These are phyloP conservation scores for Stachybotrys chlorohalonatus DNA, from an alignment of 2,329 filamentous ascomycete genomes.

Conservation along the genomic window DNA sequence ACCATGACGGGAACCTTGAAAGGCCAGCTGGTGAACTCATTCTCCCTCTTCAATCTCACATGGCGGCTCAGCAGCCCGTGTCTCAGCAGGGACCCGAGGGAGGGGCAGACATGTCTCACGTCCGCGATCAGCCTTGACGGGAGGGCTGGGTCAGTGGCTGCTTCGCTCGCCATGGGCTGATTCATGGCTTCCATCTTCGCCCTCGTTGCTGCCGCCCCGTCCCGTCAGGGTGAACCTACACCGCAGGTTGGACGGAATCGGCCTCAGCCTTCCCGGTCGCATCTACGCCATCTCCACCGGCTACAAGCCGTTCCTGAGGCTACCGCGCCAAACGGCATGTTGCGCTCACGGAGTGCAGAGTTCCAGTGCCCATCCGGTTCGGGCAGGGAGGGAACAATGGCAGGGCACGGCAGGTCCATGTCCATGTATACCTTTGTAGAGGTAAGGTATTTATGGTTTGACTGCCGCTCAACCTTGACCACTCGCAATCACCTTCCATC, in stretches of 20 bases:
- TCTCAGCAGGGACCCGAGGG: too few species aligned
- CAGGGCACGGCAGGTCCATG: too few species aligned
- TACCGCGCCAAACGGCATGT: not conserved
- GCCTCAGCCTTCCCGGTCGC: not conserved
- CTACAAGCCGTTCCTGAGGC: not conserved
- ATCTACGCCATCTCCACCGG: not conserved
- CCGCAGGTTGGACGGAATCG: not conserved
- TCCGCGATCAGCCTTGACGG: not conserved
- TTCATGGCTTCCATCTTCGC: too few species aligned
- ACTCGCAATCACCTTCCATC: not conserved
- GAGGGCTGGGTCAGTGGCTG: too few species aligned
- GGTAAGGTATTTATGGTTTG: too few species aligned
- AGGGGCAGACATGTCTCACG: not conserved
- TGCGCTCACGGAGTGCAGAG: not conserved
- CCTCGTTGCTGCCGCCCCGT: too few species aligned
- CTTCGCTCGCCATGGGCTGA: too few species aligned
- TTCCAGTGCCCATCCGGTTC: not conserved
- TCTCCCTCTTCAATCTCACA: too few species aligned
- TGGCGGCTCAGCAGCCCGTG: too few species aligned
- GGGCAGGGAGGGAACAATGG: not conserved
- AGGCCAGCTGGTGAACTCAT: not conserved
- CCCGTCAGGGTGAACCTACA: not conserved
- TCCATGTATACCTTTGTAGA: too few species aligned
- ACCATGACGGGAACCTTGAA: not conserved
- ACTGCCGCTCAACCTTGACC: not conserved